Evolutionary conservation across 768 basidiomycete species (phyloP).

Genomic region (Tylopilus intermedius): DNA sequence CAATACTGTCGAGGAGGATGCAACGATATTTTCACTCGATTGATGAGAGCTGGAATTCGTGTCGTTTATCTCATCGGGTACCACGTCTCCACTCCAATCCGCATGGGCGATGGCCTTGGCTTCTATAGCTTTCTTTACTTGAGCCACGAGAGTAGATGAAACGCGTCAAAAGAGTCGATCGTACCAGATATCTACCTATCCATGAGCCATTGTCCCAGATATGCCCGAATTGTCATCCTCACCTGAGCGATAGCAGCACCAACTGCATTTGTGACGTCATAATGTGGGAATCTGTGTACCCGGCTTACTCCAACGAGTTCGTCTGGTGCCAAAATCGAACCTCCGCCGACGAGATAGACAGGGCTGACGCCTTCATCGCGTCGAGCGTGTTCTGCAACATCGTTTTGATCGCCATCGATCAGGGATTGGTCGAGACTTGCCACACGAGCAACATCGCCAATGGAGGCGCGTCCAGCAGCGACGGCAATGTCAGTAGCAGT

Average conservation of each 20-base stretch:
- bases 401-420: conserved; percentile 37
- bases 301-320: conserved; percentile 47
- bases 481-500: conserved; percentile 63
- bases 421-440: conserved; percentile 20
- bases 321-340: conserved; percentile 53
- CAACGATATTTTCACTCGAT: conserved; percentile 3
- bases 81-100: conserved; percentile 34
- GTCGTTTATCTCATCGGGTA: conserved; percentile 21
- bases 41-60: background rate
- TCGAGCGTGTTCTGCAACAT: conserved; percentile 49
- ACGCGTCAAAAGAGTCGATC: conserved; percentile 42
- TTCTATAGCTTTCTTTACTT: conserved; percentile 33
- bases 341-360: conserved; percentile 62
- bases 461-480: conserved; percentile 31
- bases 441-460: conserved; percentile 27
- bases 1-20: background rate
- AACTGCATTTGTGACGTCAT: conserved; percentile 58
- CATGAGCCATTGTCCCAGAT: conserved; percentile 2
- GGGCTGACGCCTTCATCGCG: conserved; percentile 62
- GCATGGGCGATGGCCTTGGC: conserved; percentile 40
- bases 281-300: conserved; percentile 46
- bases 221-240: background rate
- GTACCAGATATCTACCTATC: conserved; percentile 37
- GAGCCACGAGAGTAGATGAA: conserved; percentile 29
- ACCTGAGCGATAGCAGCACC: conserved; percentile 47